Conservation (phyloP, 1,139 yeast species). For the Starmera stellimalicola region DNA sequence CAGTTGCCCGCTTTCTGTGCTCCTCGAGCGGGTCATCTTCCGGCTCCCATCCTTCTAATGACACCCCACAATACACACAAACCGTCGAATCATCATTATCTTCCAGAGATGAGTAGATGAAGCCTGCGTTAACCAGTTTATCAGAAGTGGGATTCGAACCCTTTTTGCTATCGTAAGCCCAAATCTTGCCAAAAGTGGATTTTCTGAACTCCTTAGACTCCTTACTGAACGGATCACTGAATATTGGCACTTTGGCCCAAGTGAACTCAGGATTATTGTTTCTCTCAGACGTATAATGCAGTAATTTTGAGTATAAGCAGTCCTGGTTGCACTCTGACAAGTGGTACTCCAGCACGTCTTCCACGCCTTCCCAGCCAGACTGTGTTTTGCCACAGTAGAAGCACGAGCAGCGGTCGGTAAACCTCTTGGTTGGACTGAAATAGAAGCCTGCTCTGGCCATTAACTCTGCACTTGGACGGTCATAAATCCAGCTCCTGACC, state of each 20-base stretch:
- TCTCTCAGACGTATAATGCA: slow-evolving; percentile 16
- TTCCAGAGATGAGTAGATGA: slow-evolving; percentile 36
- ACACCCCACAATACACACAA: slow-evolving; percentile 63
- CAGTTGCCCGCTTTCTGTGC: slow-evolving; percentile 35
- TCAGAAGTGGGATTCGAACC: slow-evolving; percentile 34
- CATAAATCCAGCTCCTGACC: slow-evolving; percentile 28
- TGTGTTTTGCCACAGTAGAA: slow-evolving; percentile 46
- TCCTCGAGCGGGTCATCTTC: slow-evolving; percentile 55
- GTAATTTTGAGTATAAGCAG: slow-evolving; percentile 37
- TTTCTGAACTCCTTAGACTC: slow-evolving; percentile 34
- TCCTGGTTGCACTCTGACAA: slow-evolving; percentile 28
- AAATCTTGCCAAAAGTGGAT: slow-evolving; percentile 40
- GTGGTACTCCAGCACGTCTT: slow-evolving; percentile 36
- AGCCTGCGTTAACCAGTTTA: slow-evolving; percentile 43
- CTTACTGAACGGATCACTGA: slow-evolving; percentile 30
- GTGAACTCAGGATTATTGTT: slow-evolving; percentile 15
- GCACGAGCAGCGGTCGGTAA: slow-evolving; percentile 47
- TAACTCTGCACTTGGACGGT: slow-evolving; percentile 26
- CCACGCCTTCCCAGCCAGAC: slow-evolving; percentile 25
- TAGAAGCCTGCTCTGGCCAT: slow-evolving; percentile 66
- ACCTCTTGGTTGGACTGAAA: slow-evolving; percentile 45
- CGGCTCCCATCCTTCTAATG: slow-evolving; percentile 65
- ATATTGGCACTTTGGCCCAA: slow-evolving; percentile 17
- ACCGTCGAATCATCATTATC: slow-evolving; percentile 51
- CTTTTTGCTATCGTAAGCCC: slow-evolving; percentile 42